Percentiles rank a stretch among this genome's conserved stretches.
Evolutionary conservation across 2,329 filamentous ascomycete genomes (phyloP).

Genomic region (Botryotinia convoluta): DNA sequence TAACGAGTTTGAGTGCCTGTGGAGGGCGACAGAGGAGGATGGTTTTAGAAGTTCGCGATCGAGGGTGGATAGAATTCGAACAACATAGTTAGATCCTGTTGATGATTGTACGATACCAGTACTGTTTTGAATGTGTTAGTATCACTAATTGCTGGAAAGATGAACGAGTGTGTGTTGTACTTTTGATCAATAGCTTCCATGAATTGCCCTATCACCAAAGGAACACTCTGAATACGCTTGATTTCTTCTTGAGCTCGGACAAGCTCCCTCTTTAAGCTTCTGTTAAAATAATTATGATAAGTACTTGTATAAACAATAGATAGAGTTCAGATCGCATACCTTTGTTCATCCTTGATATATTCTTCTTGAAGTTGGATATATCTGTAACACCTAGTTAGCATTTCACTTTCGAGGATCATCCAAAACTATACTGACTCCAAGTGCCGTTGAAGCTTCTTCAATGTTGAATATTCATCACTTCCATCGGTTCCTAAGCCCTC

Average conservation of each 20-base stretch:
- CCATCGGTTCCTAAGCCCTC: constrained; percentile 79
- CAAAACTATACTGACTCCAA: constrained; percentile 66
- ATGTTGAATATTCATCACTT: constrained; percentile 87
- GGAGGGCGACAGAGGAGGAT: constrained; percentile 93
- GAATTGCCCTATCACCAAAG: constrained; percentile 96
- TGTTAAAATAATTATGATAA: constrained; percentile 38
- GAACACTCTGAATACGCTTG: constrained; percentile 98
- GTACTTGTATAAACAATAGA: neutral
- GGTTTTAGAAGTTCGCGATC: constrained; percentile 98
- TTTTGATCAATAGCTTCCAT: constrained; percentile 99
- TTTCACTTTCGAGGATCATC: neutral
- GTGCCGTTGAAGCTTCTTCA: constrained; percentile 96
- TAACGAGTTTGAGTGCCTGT: constrained; percentile 96
- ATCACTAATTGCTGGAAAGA: constrained; percentile 2
- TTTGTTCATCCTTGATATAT: constrained; percentile 99
- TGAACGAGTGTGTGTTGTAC: constrained; percentile 49
- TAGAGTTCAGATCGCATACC: constrained; percentile 48
- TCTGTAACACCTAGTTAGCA: constrained; percentile 46
- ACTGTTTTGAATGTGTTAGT: constrained; percentile 47
- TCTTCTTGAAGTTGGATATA: constrained; percentile 98
- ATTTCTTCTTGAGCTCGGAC: constrained; percentile 98
- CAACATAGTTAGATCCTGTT: constrained; percentile 97
- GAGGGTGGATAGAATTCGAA: constrained; percentile 95
- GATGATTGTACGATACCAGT: constrained; percentile 98
- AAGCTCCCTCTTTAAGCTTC: constrained; percentile 94